phyloP scores from a whole-genome alignment of 2,329 filamentous ascomycete genomes.

The Penicillium aurantiogriseum region DNA sequence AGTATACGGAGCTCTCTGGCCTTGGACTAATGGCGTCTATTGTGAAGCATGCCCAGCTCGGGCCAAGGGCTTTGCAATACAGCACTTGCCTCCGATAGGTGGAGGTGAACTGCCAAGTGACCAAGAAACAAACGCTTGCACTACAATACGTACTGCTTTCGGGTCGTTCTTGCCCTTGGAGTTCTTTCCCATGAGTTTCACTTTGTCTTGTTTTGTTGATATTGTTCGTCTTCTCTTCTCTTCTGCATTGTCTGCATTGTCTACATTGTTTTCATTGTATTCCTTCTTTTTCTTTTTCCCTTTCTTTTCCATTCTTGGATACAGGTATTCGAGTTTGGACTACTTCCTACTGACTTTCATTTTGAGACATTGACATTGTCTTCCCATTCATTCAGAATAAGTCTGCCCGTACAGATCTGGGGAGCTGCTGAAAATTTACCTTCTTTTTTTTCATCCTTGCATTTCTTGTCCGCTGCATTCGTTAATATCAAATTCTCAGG shows the following conservation, averaged over 20 bases:
- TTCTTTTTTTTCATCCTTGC: background rate
- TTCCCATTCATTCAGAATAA: background rate
- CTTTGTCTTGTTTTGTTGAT: background rate
- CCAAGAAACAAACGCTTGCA: conserved; percentile 11
- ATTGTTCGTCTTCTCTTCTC: background rate
- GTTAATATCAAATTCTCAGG: conserved; percentile 2
- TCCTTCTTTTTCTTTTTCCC: background rate
- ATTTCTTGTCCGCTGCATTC: conserved; percentile 1
- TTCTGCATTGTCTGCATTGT: background rate
- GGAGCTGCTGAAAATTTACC: background rate
- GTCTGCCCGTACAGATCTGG: background rate
- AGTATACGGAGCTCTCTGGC: conserved; percentile 3
- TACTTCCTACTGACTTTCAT: conserved; percentile 7
- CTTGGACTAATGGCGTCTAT: conserved; percentile 1
- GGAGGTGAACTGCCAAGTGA: background rate
- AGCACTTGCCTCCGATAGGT: conserved; percentile 16
- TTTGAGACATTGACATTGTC: conserved; percentile 10
- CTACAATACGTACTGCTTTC: background rate
- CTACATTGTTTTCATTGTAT: background rate
- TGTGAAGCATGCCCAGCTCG: conserved; percentile 10
- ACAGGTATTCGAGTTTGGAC: conserved; percentile 21
- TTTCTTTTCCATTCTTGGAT: conserved; percentile 7
- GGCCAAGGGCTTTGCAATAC: conserved; percentile 11
- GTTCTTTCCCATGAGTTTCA: conserved; percentile 3
- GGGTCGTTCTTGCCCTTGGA: conserved; percentile 1